phyloP scores from a whole-genome alignment of 768 basidiomycete genomes.

The Lanmaoa rubissima region DNA sequence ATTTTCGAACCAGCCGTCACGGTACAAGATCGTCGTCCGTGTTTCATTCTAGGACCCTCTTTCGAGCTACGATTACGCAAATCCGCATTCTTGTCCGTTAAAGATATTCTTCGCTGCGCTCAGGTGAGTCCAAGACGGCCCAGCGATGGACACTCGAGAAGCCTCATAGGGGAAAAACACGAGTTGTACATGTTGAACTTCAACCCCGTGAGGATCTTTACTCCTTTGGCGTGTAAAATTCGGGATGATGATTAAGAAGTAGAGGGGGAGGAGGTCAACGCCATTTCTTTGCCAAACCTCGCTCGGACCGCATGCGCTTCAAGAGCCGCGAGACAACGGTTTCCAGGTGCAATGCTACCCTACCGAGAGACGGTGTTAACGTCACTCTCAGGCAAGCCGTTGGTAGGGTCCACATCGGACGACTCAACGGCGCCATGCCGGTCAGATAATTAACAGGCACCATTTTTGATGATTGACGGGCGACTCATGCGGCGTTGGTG shows the following conservation, averaged over 20 bases:
- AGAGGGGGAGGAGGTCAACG: not conserved
- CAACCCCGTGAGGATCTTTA: not conserved
- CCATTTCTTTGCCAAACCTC: not conserved
- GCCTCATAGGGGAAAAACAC: not conserved
- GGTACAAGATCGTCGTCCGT: not conserved
- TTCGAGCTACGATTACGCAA: not conserved
- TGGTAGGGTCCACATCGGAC: not conserved
- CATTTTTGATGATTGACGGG: not conserved
- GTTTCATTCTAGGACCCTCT: not conserved
- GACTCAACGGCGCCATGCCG: not conserved
- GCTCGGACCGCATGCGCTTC: not conserved
- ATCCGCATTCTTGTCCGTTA: not conserved
- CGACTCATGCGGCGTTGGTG: not conserved
- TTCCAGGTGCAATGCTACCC: not conserved
- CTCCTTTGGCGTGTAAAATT: not conserved
- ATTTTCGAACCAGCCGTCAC: not conserved
- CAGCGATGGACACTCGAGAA: not conserved
- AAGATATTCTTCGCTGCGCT: not conserved
- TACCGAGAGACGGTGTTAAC: not conserved
- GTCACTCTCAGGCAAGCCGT: not conserved
- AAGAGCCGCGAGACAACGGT: not conserved
- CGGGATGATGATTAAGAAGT: too few species aligned
- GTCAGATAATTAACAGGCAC: not conserved
- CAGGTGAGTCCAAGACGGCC: not conserved
- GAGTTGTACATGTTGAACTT: not conserved